phyloP scores from a whole-genome alignment of 2,329 filamentous ascomycete species.

The Aspergillus melleus region DNA sequence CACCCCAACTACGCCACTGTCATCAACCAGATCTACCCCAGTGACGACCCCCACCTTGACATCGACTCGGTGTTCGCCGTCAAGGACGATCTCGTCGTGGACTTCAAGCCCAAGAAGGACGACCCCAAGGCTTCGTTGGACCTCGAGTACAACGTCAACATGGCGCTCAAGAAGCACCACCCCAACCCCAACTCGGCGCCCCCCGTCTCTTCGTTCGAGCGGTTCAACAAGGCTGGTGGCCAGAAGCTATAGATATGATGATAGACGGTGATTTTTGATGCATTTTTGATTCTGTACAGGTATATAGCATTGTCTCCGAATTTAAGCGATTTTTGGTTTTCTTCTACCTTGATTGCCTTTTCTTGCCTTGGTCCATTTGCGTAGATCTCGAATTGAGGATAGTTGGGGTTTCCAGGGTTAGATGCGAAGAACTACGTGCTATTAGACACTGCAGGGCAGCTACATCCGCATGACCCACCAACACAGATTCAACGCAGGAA shows the following conservation, averaged over 20 bases:
- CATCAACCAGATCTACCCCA: conserved; percentile 60
- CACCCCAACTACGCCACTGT: conserved; percentile 58
- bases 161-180: conserved; percentile 50
- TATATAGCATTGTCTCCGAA: not conserved
- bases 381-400: no score
- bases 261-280: not conserved
- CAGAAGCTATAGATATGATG: conserved; percentile 14
- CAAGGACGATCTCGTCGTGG: conserved; percentile 60
- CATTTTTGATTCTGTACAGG: not conserved
- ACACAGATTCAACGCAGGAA: no score
- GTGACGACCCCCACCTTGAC: conserved; percentile 57
- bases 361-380: no score
- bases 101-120: conserved; percentile 55
- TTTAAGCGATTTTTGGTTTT: not conserved
- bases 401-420: no score
- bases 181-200: conserved; percentile 41
- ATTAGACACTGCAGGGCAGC: no score
- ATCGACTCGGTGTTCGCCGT: conserved; percentile 64
- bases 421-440: no score
- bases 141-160: conserved; percentile 61
- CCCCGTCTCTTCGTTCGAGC: conserved; percentile 40
- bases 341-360: no score
- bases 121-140: conserved; percentile 58
- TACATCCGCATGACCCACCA: no score
- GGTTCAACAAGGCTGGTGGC: conserved; percentile 25